Evolutionary conservation across 2,329 filamentous ascomycete genomes (phyloP).

Genomic region (Paecilomyces fulvus): DNA sequence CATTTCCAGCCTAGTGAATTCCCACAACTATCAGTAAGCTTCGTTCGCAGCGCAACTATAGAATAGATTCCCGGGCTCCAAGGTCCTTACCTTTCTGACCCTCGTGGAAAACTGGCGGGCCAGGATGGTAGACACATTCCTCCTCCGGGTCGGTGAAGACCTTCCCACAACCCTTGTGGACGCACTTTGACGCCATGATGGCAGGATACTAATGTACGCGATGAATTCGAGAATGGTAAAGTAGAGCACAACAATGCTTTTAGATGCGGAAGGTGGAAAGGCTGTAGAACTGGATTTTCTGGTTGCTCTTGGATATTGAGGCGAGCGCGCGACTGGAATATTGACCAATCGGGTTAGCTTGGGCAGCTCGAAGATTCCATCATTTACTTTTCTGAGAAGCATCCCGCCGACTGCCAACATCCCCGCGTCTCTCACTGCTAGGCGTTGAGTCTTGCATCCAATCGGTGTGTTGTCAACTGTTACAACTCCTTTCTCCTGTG

Average conservation of each 20-base stretch:
- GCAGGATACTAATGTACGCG: background rate
- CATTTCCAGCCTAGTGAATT: constrained; percentile 79
- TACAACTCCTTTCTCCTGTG: background rate
- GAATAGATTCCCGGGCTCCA: background rate
- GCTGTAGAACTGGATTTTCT: background rate
- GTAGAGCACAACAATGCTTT: background rate
- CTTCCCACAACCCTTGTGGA: constrained; percentile 94
- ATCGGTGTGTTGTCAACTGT: background rate
- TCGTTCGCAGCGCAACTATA: background rate
- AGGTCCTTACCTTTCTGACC: constrained; percentile 79
- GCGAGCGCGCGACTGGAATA: background rate
- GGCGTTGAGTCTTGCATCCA: background rate
- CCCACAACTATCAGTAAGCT: background rate
- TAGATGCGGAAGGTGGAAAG: background rate
- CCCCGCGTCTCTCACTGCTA: background rate
- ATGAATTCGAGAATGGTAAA: background rate
- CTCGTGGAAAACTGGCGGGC: constrained; percentile 91
- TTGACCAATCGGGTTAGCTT: constrained; percentile 24
- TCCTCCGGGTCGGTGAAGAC: constrained; percentile 72
- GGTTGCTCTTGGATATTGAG: background rate
- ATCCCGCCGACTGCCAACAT: background rate
- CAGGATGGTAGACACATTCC: constrained; percentile 84
- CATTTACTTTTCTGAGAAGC: background rate
- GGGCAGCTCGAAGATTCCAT: constrained; percentile 35
- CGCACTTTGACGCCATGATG: constrained; percentile 58